Conservation (phyloP, 1,284 basidiomycete genomes). For the Ceratobasidium sp. region DNA sequence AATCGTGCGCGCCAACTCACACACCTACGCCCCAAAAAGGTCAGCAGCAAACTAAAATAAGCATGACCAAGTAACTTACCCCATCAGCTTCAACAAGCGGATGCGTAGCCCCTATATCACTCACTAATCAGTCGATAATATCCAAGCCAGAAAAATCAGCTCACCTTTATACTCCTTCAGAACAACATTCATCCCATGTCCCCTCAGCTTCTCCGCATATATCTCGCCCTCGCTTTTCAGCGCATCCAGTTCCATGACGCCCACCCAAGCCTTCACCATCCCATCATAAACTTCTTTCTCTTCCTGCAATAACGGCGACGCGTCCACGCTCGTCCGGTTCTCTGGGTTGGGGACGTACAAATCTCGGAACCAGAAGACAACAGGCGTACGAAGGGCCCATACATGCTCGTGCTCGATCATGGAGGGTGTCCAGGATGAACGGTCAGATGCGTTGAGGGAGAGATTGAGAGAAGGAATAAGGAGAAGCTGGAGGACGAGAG, state of each 20-base stretch:
- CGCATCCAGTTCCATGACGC: slow-evolving; percentile 67
- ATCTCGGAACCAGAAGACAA: slow-evolving; percentile 77
- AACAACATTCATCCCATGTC: slow-evolving; percentile 65
- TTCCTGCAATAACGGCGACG: slow-evolving; percentile 67
- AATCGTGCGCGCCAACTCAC: slow-evolving; percentile 17
- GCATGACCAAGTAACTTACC: background rate
- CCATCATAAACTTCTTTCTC: slow-evolving; percentile 10
- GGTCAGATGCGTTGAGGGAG: slow-evolving; percentile 66
- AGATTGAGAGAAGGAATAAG: slow-evolving; percentile 69
- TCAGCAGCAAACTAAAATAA: background rate
- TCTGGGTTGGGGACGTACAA: slow-evolving; percentile 72
- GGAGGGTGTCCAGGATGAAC: slow-evolving; percentile 50
- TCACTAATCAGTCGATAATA: background rate
- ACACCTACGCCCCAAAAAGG: background rate
- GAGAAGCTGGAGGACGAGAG: slow-evolving; percentile 70
- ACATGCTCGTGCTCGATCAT: slow-evolving; percentile 71
- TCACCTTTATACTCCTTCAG: slow-evolving; percentile 62
- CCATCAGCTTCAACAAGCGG: slow-evolving; percentile 6
- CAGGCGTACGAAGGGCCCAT: slow-evolving; percentile 67
- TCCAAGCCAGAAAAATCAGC: no score
- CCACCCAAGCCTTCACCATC: slow-evolving; percentile 54
- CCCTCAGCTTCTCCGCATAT: slow-evolving; percentile 69
- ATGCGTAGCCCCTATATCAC: slow-evolving; percentile 16
- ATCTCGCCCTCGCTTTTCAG: slow-evolving; percentile 72
- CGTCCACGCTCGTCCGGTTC: slow-evolving; percentile 72